These are phyloP conservation scores for Daedaleopsis nitida DNA, from an alignment of 768 basidiomycete species.

Conservation along the genomic window DNA sequence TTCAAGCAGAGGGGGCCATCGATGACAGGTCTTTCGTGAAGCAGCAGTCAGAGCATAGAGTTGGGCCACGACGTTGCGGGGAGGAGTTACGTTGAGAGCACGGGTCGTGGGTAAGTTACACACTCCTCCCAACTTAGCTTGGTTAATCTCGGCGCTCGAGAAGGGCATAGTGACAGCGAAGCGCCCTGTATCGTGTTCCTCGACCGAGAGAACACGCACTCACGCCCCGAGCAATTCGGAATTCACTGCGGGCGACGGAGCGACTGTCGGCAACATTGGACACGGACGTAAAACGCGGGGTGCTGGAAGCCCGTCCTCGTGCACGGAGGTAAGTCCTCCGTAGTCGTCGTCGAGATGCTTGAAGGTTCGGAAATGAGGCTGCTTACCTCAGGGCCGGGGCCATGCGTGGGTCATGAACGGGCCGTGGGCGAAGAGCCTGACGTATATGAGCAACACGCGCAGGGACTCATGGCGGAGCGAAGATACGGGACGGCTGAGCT, in stretches of 20 bases:
- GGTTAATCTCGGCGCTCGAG: background rate
- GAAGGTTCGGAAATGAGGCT: too few relatives aligned
- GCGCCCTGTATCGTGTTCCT: background rate
- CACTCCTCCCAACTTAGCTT: background rate
- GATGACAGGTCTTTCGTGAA: background rate
- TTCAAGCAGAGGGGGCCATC: too few relatives aligned
- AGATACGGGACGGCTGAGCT: too few relatives aligned
- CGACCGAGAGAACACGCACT: background rate
- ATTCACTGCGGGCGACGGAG: background rate
- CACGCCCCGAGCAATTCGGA: background rate
- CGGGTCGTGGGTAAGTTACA: background rate
- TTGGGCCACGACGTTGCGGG: background rate
- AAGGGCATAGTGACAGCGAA: background rate
- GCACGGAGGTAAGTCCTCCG: too few relatives aligned
- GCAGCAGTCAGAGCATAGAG: background rate
- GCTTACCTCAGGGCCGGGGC: too few relatives aligned
- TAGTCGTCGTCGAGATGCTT: too few relatives aligned
- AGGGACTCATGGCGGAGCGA: too few relatives aligned
- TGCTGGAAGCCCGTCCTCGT: background rate
- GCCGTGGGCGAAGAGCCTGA: too few relatives aligned
- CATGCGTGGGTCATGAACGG: too few relatives aligned
- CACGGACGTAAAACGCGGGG: background rate
- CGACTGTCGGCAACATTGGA: background rate
- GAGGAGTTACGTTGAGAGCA: background rate
- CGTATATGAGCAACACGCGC: too few relatives aligned